Percentiles rank a stretch among this genome's conserved stretches.
These are phyloP conservation scores for Colletotrichum sidae DNA, from an alignment of 2,329 filamentous ascomycete genomes.

Conservation along the genomic window DNA sequence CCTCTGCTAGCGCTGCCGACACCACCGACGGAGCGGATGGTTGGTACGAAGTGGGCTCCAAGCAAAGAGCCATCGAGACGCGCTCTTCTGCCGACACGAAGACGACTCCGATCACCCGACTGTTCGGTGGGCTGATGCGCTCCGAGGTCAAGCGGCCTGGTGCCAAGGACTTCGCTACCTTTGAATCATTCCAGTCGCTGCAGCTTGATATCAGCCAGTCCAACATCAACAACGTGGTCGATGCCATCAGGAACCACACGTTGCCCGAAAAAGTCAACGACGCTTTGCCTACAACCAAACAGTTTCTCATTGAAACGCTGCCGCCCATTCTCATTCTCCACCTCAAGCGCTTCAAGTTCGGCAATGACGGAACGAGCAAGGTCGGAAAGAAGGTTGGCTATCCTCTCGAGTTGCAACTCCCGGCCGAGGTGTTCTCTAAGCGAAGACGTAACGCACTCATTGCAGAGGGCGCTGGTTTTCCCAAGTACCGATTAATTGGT, in stretches of 20 bases:
- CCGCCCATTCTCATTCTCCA: constrained; percentile 94
- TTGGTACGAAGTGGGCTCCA: constrained; percentile 96
- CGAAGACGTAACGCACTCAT: constrained; percentile 75
- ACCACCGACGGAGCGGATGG: constrained; percentile 62
- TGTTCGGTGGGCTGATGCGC: constrained; percentile 91
- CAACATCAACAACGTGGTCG: constrained; percentile 89
- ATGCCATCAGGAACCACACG: constrained; percentile 88
- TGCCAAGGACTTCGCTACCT: constrained; percentile 88
- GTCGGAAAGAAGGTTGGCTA: constrained; percentile 99
- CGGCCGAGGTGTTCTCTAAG: constrained; percentile 86
- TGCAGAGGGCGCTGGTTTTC: constrained; percentile 74
- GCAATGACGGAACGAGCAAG: constrained; percentile 90
- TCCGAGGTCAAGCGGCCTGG: constrained; percentile 91
- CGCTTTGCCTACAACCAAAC: constrained; percentile 82
- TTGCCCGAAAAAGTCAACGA: constrained; percentile 86
- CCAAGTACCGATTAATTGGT: constrained; percentile 86
- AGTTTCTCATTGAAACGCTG: constrained; percentile 91
- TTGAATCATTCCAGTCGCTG: constrained; percentile 93
- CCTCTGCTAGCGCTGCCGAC: constrained; percentile 43
- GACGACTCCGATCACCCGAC: constrained; percentile 89
- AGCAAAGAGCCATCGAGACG: constrained; percentile 88
- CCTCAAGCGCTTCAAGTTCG: constrained; percentile 97
- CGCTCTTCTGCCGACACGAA: constrained; percentile 82
- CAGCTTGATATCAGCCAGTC: constrained; percentile 93
- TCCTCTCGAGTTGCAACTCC: constrained; percentile 92